Evolutionary conservation across 2,329 filamentous ascomycete species (phyloP).

Genomic region (Trichophaea hybrida): DNA sequence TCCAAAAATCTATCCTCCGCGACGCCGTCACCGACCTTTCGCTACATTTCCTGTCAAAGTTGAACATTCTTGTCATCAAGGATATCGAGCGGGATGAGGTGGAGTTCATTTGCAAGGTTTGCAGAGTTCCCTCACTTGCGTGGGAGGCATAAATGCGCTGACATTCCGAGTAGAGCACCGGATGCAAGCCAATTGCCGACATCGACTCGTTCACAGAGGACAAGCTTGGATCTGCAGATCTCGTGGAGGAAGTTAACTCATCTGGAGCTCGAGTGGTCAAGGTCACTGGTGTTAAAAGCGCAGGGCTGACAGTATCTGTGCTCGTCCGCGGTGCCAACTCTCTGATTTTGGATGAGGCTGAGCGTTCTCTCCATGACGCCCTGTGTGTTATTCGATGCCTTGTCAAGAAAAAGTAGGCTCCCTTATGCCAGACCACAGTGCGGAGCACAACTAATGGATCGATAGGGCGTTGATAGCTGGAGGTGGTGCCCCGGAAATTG

Average conservation of each 20-base stretch:
- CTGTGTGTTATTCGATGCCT: slow-evolving; percentile 94
- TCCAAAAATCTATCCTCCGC: slow-evolving; percentile 95
- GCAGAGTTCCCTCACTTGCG: neutral
- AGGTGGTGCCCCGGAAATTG: slow-evolving; percentile 90
- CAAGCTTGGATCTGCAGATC: slow-evolving; percentile 84
- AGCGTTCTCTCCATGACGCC: slow-evolving; percentile 90
- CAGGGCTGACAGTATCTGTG: slow-evolving; percentile 81
- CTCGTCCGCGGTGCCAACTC: slow-evolving; percentile 88
- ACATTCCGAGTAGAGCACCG: slow-evolving; percentile 47
- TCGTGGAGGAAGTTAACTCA: slow-evolving; percentile 81
- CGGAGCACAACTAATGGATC: slow-evolving; percentile 9
- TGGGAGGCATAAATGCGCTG: neutral
- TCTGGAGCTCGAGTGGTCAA: slow-evolving; percentile 87
- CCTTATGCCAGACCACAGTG: neutral
- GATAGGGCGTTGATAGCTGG: slow-evolving; percentile 72
- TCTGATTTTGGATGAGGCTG: slow-evolving; percentile 90
- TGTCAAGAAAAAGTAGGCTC: slow-evolving; percentile 73
- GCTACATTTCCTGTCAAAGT: slow-evolving; percentile 91
- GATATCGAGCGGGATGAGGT: slow-evolving; percentile 98
- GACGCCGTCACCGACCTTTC: slow-evolving; percentile 97
- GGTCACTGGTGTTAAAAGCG: slow-evolving; percentile 74
- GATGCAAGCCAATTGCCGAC: slow-evolving; percentile 97
- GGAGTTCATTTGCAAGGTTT: slow-evolving; percentile 87
- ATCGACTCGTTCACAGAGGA: slow-evolving; percentile 98
- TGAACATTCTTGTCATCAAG: slow-evolving; percentile 90